Evolutionary conservation across 768 basidiomycete species (phyloP).

Genomic region (Pleurotus ostreatus): DNA sequence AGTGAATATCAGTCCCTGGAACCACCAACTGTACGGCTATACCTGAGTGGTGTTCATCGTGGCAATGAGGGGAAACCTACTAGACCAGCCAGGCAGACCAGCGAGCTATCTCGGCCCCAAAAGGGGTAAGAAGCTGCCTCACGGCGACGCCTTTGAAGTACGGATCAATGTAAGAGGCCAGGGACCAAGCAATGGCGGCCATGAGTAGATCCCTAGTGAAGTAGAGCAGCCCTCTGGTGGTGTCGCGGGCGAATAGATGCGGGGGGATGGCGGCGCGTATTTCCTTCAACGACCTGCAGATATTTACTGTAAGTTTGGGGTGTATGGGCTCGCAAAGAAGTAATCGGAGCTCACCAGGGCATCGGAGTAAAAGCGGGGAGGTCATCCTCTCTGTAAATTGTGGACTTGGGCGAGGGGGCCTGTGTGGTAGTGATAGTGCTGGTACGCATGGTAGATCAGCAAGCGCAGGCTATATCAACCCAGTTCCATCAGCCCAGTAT

Average conservation of each 20-base stretch:
- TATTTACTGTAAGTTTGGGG: too few species aligned
- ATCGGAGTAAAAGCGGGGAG: conserved; percentile 42
- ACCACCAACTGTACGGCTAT: conserved; percentile 45
- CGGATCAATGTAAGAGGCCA: conserved; percentile 41
- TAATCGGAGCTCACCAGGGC: conserved; percentile 32
- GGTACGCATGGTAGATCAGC: not conserved
- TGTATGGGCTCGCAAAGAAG: too few species aligned
- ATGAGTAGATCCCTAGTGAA: conserved; percentile 42
- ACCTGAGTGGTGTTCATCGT: not conserved
- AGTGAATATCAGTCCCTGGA: conserved; percentile 55
- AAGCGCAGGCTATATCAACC: not conserved
- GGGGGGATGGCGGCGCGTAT: conserved; percentile 47
- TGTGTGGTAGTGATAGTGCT: not conserved
- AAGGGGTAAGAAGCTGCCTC: conserved; percentile 23
- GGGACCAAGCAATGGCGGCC: conserved; percentile 37
- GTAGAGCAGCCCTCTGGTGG: conserved; percentile 34
- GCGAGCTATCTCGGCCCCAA: conserved; percentile 32
- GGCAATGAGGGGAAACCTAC: conserved; percentile 22
- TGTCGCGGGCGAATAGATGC: conserved; percentile 40
- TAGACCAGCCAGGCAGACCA: conserved; percentile 45
- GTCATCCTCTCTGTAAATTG: conserved; percentile 30
- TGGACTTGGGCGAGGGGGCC: not conserved
- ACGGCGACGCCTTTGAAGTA: conserved; percentile 26
- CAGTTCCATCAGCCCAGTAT: not conserved
- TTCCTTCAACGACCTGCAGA: conserved; percentile 41